Evolutionary conservation across 208 protist species (phyloP).

Genomic region (Trypanosoma boissoni): DNA sequence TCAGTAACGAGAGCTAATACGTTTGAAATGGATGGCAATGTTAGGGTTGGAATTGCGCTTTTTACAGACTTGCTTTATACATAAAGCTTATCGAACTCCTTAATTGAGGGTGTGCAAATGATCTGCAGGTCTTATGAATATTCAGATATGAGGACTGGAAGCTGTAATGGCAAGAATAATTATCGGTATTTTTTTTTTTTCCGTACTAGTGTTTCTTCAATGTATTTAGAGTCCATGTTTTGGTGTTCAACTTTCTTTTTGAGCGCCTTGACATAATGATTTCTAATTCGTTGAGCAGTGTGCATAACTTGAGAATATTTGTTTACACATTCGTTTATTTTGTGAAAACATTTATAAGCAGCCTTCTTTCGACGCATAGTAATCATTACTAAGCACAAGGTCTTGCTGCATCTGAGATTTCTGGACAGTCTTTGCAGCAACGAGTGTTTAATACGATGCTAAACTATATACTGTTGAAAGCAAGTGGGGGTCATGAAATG

Average conservation of each 20-base stretch:
- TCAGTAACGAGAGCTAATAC: conserved; percentile 28
- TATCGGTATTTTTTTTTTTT: conserved; percentile 49
- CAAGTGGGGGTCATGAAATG: too few species aligned
- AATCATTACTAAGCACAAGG: too few species aligned
- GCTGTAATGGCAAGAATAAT: conserved; percentile 61
- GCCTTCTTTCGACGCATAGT: conserved; percentile 31
- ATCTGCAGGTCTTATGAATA: conserved; percentile 63
- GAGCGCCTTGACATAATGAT: neutral
- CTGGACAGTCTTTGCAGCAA: too few species aligned
- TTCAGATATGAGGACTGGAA: conserved; percentile 68
- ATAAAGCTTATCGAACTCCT: conserved; percentile 45
- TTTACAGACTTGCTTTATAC: conserved; percentile 52
- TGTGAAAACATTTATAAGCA: conserved; percentile 37
- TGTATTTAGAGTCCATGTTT: conserved; percentile 32
- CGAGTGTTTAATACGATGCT: too few species aligned
- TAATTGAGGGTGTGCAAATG: conserved; percentile 61
- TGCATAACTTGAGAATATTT: conserved; percentile 34
- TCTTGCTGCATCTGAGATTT: too few species aligned
- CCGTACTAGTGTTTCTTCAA: conserved; percentile 39
- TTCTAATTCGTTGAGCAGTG: conserved; percentile 11
- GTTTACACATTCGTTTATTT: conserved; percentile 35
- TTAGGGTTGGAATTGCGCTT: conserved; percentile 41
- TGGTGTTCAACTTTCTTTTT: conserved; percentile 29
- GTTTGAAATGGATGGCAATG: conserved; percentile 18
- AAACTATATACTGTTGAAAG: too few species aligned